phyloP scores from a whole-genome alignment of 2,329 filamentous ascomycete genomes.

The Alternaria solani region DNA sequence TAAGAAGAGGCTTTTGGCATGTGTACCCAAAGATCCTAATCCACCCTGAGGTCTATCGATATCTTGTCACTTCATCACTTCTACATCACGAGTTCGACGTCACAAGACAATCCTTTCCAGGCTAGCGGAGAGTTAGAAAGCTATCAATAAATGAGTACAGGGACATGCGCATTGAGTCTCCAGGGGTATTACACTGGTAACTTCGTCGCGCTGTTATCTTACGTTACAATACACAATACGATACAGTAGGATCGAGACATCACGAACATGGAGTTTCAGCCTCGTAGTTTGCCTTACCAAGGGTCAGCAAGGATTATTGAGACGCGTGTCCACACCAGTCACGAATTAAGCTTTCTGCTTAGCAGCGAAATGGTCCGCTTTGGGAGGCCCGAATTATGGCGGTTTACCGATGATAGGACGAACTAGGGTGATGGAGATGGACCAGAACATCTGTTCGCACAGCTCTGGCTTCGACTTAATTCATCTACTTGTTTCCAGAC shows the following conservation, averaged over 20 bases:
- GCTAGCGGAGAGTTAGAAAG: not conserved
- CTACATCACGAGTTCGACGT: not conserved
- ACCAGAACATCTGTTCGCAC: not conserved
- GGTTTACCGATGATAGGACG: not conserved
- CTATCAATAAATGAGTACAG: not conserved
- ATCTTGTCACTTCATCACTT: not conserved
- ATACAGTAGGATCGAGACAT: not conserved
- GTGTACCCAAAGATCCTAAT: not conserved
- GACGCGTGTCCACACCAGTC: not conserved
- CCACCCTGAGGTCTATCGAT: not conserved
- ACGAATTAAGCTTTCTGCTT: constrained; percentile 16
- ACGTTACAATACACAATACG: not conserved
- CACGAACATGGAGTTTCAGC: constrained; percentile 3
- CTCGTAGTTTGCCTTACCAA: constrained; percentile 20
- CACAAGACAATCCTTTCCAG: not conserved
- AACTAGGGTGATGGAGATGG: not conserved
- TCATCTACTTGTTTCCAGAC: no score
- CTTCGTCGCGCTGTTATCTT: not conserved
- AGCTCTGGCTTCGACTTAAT: no score
- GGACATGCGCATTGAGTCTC: not conserved
- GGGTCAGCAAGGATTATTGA: constrained; percentile 1
- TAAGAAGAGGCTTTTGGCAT: not conserved
- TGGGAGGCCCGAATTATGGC: not conserved
- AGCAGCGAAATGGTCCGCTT: constrained; percentile 4
- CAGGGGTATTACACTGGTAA: not conserved